Evolutionary conservation across 1,284 basidiomycete genomes (phyloP), one percentile per base, ranked within the genome.

Genomic region (Chalciporus sp.): DNA sequence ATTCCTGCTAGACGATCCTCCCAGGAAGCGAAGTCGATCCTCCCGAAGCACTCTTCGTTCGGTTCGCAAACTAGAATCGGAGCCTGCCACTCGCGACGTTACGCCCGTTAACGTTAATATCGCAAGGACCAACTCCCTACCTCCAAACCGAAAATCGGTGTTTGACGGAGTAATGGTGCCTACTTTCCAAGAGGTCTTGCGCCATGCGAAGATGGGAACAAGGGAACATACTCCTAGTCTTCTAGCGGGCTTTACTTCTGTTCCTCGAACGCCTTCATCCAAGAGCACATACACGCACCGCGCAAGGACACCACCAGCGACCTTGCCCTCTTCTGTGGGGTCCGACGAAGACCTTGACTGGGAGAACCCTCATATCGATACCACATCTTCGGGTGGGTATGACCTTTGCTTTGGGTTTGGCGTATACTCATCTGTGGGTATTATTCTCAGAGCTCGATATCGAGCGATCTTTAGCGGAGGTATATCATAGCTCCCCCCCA

Each of bases 331-430:
- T 5, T 56, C 57, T 12, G 35, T 52, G 14, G 54, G 23, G 31
- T 62, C 60, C 8, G 57, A 60, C 16, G 55, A 58, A 23, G 60
- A 67, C n/a, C 64, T 76, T 29, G 67, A 67, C 51, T 71, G 74
- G 73, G 74, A 75, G 53, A 58, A 66, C 28, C 17, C 45, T 16
- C 60, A 55, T 23, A n/a, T 60, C 20, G 42, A 65, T 16, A 47
- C 20, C 26, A 54, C 56, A 27, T 51, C 54, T n/a, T 72, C 70
- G 3, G 70, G 71, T 58, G 50, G 41, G 60, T 52, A 14, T 26
- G 12, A 35, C 23, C 29, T 40, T n/a, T 39, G 23, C 27, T 27
- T 42, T 4, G 16, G 31, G 28, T 28, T 12, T 3, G 12, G 26
- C 41, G 16, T 33, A 3, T 12, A n/a, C 20, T 59, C 2, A 55